These are phyloP conservation scores for Avena eriantha DNA, from an alignment of 176 grass and related monocot species.

Conservation along the genomic window DNA sequence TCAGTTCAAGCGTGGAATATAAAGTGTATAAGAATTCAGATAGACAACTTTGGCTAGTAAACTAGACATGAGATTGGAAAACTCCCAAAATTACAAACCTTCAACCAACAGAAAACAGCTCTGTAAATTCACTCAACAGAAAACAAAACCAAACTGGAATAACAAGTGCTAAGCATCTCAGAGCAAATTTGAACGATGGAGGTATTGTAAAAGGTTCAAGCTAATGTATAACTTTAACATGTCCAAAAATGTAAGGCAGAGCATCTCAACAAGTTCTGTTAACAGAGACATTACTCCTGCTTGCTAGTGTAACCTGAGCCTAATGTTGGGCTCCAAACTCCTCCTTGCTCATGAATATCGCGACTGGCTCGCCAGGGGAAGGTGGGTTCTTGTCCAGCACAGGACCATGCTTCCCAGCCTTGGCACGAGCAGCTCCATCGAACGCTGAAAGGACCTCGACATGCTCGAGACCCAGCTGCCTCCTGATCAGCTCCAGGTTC, in stretches of 20 bases:
- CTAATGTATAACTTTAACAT: slow-evolving; percentile 23
- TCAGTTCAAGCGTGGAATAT: background rate
- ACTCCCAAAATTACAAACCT: background rate
- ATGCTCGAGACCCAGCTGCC: slow-evolving; percentile 67
- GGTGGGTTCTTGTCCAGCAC: slow-evolving; percentile 61
- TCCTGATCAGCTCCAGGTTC: slow-evolving; percentile 70
- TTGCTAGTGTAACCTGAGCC: background rate
- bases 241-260: background rate
- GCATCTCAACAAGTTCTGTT: slow-evolving; percentile 4
- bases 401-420: slow-evolving; percentile 44
- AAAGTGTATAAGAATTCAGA: background rate
- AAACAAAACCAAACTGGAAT: background rate
- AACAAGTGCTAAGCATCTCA: slow-evolving; percentile 2
- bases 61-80: background rate
- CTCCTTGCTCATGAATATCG: slow-evolving; percentile 63
- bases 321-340: slow-evolving; percentile 41
- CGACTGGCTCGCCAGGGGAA: slow-evolving; percentile 68
- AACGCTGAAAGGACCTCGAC: slow-evolving; percentile 51
- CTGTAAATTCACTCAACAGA: background rate
- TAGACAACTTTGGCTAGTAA: background rate
- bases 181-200: background rate
- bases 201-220: background rate
- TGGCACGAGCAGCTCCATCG: slow-evolving; percentile 44
- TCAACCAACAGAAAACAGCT: background rate
- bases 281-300: background rate